Evolutionary conservation across 169 alveolate species (phyloP).

Genomic region (Cryptosporidium muris): DNA sequence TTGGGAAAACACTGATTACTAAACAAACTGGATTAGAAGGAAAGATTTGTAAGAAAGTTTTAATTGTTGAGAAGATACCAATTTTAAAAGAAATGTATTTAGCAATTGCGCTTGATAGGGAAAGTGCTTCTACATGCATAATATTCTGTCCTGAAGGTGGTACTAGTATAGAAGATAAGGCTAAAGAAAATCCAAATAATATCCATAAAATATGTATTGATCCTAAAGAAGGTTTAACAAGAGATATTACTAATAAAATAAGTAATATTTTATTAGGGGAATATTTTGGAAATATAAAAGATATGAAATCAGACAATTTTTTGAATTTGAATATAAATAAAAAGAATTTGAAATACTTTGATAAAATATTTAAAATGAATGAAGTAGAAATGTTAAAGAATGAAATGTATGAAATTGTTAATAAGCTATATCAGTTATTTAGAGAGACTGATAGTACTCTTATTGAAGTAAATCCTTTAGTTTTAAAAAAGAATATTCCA

Average conservation of each 20-base stretch:
- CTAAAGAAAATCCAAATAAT: slow-evolving; percentile 82
- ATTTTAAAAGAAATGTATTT: slow-evolving; percentile 89
- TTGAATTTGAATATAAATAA: too few species aligned
- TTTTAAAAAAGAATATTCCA: slow-evolving; percentile 83
- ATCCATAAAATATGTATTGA: slow-evolving; percentile 78
- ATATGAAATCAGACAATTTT: too few species aligned
- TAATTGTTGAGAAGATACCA: slow-evolving; percentile 83
- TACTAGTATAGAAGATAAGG: slow-evolving; percentile 89
- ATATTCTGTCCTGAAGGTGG: slow-evolving; percentile 90
- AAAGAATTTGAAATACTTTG: too few species aligned
- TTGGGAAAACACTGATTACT: slow-evolving; percentile 86
- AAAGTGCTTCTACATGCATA: slow-evolving; percentile 87
- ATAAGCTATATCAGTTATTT: slow-evolving; percentile 82
- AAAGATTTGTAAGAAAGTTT: slow-evolving; percentile 82
- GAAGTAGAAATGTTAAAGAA: too few species aligned
- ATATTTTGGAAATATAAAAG: too few species aligned
- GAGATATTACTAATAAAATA: too few species aligned
- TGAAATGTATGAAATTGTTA: too few species aligned
- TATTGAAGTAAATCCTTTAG: slow-evolving; percentile 95
- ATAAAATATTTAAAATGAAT: too few species aligned
- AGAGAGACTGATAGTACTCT: slow-evolving; percentile 88
- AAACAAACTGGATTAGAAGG: slow-evolving; percentile 89
- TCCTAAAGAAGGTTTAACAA: slow-evolving; percentile 81
- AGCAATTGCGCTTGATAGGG: slow-evolving; percentile 91
- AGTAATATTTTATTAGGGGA: too few species aligned